phyloP scores from a whole-genome alignment of 2,329 filamentous ascomycete genomes.

The Colletotrichum godetiae region DNA sequence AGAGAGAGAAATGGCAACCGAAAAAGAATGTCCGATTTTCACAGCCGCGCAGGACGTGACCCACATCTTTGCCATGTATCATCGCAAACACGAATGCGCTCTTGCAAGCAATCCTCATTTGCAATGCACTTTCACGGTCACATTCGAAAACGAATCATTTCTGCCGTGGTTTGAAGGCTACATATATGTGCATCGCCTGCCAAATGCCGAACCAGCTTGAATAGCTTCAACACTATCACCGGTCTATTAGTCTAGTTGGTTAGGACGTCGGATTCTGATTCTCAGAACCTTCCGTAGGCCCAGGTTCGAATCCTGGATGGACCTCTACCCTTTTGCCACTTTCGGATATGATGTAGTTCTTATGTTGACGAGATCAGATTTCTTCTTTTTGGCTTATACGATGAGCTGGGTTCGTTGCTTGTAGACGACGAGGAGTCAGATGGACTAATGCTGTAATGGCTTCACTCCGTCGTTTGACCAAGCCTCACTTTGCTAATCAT shows the following conservation, averaged over 20 bases:
- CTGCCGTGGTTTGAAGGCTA: no score
- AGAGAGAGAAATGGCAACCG: neutral
- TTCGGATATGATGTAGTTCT: neutral
- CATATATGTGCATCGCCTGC: rapidly evolving
- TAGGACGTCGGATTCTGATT: conserved; percentile 37
- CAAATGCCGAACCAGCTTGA: rapidly evolving
- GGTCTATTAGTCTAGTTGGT: conserved; percentile 37
- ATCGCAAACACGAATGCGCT: neutral
- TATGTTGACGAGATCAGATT: no score
- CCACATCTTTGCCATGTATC: neutral
- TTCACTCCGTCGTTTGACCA: no score
- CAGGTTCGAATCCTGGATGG: conserved; percentile 37
- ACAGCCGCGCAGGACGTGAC: no score
- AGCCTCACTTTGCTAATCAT: no score
- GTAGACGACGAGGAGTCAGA: no score
- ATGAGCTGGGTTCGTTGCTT: no score
- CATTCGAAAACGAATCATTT: no score
- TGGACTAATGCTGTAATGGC: no score
- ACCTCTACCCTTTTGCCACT: conserved; percentile 4
- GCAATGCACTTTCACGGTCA: neutral
- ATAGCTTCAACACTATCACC: rapidly evolving
- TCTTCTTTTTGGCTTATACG: no score
- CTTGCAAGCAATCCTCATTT: neutral
- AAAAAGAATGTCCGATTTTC: neutral
- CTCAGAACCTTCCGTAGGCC: conserved; percentile 28